Conservation (phyloP, 257 asterid genomes). For the Cruciata laevipes region DNA sequence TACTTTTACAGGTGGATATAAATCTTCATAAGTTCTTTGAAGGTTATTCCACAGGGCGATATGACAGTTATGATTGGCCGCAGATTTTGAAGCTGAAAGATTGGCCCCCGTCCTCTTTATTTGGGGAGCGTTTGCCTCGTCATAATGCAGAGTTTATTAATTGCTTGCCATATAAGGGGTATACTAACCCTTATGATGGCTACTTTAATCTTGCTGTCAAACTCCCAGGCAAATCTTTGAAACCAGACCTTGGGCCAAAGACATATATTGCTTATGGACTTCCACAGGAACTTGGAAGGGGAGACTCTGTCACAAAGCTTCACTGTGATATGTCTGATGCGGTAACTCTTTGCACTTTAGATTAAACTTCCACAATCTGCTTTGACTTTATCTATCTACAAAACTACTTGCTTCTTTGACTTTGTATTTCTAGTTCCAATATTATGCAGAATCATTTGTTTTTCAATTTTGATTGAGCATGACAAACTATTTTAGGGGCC, state of each 20-base stretch:
- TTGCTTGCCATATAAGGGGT: conserved; percentile 82
- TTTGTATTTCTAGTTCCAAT: background rate
- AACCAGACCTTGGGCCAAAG: conserved; percentile 95
- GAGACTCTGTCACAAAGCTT: conserved; percentile 87
- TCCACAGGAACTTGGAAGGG: conserved; percentile 74
- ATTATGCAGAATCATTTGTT: too few species aligned
- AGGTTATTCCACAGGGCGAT: conserved; percentile 10
- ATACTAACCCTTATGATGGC: conserved; percentile 60
- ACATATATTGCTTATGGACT: conserved; percentile 87
- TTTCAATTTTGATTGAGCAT: background rate
- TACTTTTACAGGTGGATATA: conserved; percentile 11
- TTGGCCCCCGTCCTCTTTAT: conserved; percentile 20
- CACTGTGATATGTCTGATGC: conserved; percentile 96
- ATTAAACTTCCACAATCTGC: background rate
- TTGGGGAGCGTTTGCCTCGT: conserved; percentile 18
- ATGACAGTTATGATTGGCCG: conserved; percentile 13
- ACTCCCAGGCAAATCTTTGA: conserved; percentile 39
- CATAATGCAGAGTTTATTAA: conserved; percentile 18
- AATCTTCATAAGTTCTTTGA: conserved; percentile 16
- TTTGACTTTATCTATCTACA: background rate
- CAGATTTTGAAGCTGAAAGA: conserved; percentile 18
- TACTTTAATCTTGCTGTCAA: conserved; percentile 62
- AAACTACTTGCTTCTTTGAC: background rate
- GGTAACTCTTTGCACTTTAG: conserved; percentile 25
- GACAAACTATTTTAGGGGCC: background rate